Conservation (phyloP, 345 rosid species). For the Euphorbia peplus region DNA sequence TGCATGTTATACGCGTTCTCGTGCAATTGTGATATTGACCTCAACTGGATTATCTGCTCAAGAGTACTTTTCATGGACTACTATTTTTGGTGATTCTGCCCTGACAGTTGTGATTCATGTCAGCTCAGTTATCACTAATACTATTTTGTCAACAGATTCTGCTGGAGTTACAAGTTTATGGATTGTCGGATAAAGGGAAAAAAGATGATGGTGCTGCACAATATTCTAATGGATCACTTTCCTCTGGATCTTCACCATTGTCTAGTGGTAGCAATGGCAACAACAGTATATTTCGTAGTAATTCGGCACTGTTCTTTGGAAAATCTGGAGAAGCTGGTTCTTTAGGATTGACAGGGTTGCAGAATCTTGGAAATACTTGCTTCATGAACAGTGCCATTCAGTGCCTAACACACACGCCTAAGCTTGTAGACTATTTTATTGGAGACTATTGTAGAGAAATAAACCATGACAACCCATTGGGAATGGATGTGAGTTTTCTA, state of each 20-base stretch:
- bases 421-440: slow-evolving; percentile 91
- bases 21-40: not conserved
- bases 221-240: slow-evolving; percentile 43
- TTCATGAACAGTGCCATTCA: slow-evolving; percentile 97
- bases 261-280: slow-evolving; percentile 55
- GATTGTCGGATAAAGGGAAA: slow-evolving; percentile 85
- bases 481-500: slow-evolving; percentile 62
- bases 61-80: not conserved
- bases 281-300: slow-evolving; percentile 40
- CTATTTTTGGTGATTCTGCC: slow-evolving; percentile 10
- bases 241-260: slow-evolving; percentile 29
- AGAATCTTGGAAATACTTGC: slow-evolving; percentile 98
- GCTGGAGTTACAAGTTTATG: slow-evolving; percentile 93
- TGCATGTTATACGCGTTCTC: not conserved
- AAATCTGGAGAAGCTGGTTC: slow-evolving; percentile 87
- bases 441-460: slow-evolving; percentile 87
- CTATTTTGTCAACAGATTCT: slow-evolving; percentile 50
- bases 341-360: slow-evolving; percentile 91
- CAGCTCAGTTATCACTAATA: slow-evolving; percentile 16
- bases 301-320: slow-evolving; percentile 45
- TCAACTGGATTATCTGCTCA: not conserved
- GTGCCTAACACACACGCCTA: slow-evolving; percentile 97
- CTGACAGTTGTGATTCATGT: slow-evolving; percentile 9
- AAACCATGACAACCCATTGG: slow-evolving; percentile 83
- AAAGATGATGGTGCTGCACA: slow-evolving; percentile 58